Base-by-base conservation (phyloP, 2,329 filamentous ascomycete species). In the Verruconis gallopava region DNA sequence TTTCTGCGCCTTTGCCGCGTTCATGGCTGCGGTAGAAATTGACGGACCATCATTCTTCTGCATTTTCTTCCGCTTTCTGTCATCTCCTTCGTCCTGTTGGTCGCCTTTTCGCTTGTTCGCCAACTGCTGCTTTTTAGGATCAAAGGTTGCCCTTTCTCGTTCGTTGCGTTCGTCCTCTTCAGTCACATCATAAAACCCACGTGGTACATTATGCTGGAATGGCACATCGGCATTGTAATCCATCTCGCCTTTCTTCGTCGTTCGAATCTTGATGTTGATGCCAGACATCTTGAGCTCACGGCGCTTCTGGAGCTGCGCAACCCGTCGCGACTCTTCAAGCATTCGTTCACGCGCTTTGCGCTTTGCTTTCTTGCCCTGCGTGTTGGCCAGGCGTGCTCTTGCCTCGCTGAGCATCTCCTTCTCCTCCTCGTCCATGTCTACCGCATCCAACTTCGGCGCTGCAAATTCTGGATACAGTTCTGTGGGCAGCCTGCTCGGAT, bases 391-490 rank as follows among this genome's bases (percentile, higher is more conserved):
- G 65, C 91, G 85, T 43, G 91, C 91, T 57, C 91, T 84, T 51
- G 91, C 91, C 66, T 98, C 91, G 58, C 88, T 95, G 55, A 98
- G 65, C 91, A 98, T 98, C 64, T 98, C 91, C 68, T 98, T 96
- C 63, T 98, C 91, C 57, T 98, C 91, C 60, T 98, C 91, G 58
- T 98, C 91, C 54, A 98, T 77, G 62, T 98, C 91, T 58, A 98
- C 91, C 4, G 91, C 95, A 61, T 98, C 91, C 30, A 91, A 91
- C 46, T 88, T 75, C 25, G 91, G 91, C 43, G 91, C 91, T 61
- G 95, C 95, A 51, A 83, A 91, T 63, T 98, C 91, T 6, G 91
- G 86, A 55, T 96, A 89, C 65, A 98, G 91, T 51, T 91, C 91
- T 4, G 91, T 89, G 51, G 85, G 79, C 58, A 98, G 63, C 51